Conservation (phyloP, 768 basidiomycete genomes). For the Amylocystis lapponica region DNA sequence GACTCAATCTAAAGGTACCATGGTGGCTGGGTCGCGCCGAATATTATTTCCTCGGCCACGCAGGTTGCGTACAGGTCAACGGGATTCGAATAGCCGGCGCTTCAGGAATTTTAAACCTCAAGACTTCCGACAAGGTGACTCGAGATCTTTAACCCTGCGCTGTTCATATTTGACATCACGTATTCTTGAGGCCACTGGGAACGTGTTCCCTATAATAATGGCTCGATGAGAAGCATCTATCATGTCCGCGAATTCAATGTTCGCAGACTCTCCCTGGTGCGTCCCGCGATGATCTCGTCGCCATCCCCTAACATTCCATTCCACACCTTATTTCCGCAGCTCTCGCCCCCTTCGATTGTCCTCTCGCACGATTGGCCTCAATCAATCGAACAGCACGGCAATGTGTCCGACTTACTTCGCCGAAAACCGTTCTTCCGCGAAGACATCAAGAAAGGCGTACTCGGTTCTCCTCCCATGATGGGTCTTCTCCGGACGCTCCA, state of each 20-base stretch:
- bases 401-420: constrained; percentile 56
- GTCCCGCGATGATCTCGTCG: constrained; percentile 13
- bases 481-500: constrained; percentile 64
- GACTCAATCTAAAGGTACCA: constrained; percentile 58
- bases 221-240: constrained; percentile 77
- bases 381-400: constrained; percentile 76
- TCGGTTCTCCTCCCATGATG: constrained; percentile 87
- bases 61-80: constrained; percentile 83
- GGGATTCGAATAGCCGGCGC: constrained; percentile 86
- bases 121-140: constrained; percentile 64
- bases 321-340: constrained; percentile 26
- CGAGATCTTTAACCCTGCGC: not conserved
- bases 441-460: constrained; percentile 60
- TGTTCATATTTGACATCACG: too few species aligned
- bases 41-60: constrained; percentile 96
- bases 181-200: constrained; percentile 86
- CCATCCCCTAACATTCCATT: not conserved
- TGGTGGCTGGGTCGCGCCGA: constrained; percentile 94
- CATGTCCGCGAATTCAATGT: constrained; percentile 87
- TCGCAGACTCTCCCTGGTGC: constrained; percentile 66
- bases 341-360: constrained; percentile 67
- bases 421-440: constrained; percentile 73
- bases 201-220: constrained; percentile 69
- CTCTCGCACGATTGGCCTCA: constrained; percentile 97
- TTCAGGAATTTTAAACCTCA: constrained; percentile 85